Evolutionary conservation across 371 early-diverging fungal genomes (phyloP).

Genomic region (Cladochytrium tenue): DNA sequence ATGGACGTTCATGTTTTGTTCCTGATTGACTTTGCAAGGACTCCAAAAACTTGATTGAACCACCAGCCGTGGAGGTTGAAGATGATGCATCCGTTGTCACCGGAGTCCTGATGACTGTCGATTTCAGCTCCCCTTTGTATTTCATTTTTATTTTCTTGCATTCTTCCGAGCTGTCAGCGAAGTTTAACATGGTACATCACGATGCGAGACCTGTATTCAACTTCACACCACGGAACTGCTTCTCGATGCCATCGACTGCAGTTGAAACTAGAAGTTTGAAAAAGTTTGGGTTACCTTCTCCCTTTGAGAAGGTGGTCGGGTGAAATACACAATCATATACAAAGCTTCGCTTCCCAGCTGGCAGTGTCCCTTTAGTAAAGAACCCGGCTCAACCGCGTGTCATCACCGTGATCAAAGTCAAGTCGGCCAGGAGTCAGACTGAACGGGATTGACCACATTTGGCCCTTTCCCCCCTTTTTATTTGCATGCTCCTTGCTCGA

Average conservation of each 20-base stretch:
- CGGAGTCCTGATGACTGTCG: slow-evolving; percentile 43
- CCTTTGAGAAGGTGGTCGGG: slow-evolving; percentile 39
- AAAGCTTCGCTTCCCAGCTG: slow-evolving; percentile 38
- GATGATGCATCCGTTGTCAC: slow-evolving; percentile 6
- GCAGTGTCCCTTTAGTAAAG: no score
- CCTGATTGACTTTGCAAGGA: slow-evolving; percentile 13
- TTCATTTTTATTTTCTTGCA: slow-evolving; percentile 43
- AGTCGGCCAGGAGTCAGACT: slow-evolving; percentile 42
- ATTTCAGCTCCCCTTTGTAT: slow-evolving; percentile 43
- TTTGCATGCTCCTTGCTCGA: slow-evolving; percentile 1
- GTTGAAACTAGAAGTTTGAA: slow-evolving; percentile 32
- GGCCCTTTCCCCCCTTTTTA: slow-evolving; percentile 25
- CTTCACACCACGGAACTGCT: slow-evolving; percentile 37
- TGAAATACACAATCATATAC: slow-evolving; percentile 57
- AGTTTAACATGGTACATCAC: neutral
- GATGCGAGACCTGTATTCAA: slow-evolving; percentile 35
- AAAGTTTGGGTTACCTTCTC: slow-evolving; percentile 25
- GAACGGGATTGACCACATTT: slow-evolving; percentile 52
- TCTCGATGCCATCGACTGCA: slow-evolving; percentile 50
- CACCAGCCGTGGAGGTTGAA: neutral
- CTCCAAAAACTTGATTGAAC: slow-evolving; percentile 28
- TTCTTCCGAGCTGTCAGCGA: slow-evolving; percentile 10
- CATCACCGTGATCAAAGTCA: slow-evolving; percentile 44
- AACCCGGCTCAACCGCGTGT: no score
- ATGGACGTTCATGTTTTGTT: neutral